phyloP scores from a whole-genome alignment of 1,139 yeast species.

The Yamadazyma jaroonii region DNA sequence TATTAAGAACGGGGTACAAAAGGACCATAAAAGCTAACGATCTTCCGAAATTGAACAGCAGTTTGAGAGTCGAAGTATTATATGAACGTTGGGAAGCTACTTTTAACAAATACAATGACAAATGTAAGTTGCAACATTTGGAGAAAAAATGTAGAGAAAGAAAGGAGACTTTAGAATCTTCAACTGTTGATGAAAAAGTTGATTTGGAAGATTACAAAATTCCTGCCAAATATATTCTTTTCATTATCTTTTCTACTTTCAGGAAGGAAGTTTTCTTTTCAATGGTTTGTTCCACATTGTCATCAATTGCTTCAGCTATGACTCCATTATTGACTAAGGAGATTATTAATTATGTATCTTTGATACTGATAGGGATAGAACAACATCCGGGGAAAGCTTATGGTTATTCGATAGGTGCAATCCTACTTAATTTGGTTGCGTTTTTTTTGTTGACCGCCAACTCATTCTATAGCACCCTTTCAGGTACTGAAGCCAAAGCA shows the following conservation, averaged over 20 bases:
- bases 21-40: conserved; percentile 66
- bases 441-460: conserved; percentile 11
- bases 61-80: conserved; percentile 49
- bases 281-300: conserved; percentile 21
- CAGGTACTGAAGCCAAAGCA: conserved; percentile 69
- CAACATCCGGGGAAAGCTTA: conserved; percentile 28
- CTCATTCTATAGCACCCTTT: conserved; percentile 25
- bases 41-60: conserved; percentile 52
- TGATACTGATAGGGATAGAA: conserved; percentile 22
- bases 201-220: conserved; percentile 9
- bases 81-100: conserved; percentile 27
- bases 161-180: conserved; percentile 10
- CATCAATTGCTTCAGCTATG: conserved; percentile 19
- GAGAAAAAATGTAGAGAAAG: conserved; percentile 24
- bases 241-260: conserved; percentile 20
- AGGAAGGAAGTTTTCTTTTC: conserved; percentile 20
- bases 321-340: conserved; percentile 30
- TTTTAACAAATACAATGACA: conserved; percentile 31
- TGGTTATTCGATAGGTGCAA: conserved; percentile 36
- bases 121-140: conserved; percentile 22
- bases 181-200: conserved; percentile 16
- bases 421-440: conserved; percentile 20
- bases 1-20: conserved; percentile 60
- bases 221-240: conserved; percentile 14
- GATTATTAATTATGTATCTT: conserved; percentile 28